These are phyloP conservation scores for Saccharomyces mikatae DNA, from an alignment of 805 yeast genomes.

Conservation along the genomic window DNA sequence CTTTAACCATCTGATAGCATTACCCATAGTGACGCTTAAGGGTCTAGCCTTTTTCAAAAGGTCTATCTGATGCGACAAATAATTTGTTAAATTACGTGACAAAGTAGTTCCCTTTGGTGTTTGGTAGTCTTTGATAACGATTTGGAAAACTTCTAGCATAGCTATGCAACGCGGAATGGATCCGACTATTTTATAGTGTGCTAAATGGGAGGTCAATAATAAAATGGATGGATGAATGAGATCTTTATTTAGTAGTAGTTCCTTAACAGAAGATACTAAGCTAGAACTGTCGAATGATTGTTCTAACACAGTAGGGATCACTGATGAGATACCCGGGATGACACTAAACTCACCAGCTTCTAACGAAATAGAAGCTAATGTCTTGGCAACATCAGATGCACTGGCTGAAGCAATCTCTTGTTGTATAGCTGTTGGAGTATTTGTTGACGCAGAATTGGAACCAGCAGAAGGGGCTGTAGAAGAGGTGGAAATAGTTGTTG, in stretches of 20 bases:
- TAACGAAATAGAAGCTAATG: conserved; percentile 21
- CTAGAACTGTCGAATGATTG: conserved; percentile 22
- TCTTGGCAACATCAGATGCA: conserved; percentile 17
- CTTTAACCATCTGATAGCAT: conserved; percentile 93
- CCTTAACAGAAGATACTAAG: conserved; percentile 26
- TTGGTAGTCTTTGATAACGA: conserved; percentile 66
- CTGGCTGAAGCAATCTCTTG: conserved; percentile 1
- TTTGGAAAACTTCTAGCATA: conserved; percentile 78
- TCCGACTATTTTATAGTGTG: conserved; percentile 82
- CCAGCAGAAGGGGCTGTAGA: conserved; percentile 2
- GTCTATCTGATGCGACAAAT: conserved; percentile 87
- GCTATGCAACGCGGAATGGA: conserved; percentile 78
- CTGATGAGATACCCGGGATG: conserved; percentile 33
- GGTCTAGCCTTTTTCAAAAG: conserved; percentile 87
- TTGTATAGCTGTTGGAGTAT: conserved; percentile 3
- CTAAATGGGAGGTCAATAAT: conserved; percentile 67
- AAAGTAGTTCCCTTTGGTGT: conserved; percentile 83
- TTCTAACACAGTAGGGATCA: conserved; percentile 39
- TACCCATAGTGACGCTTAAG: conserved; percentile 89
- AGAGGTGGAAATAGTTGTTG: conserved; percentile 4
- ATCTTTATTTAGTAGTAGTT: conserved; percentile 30
- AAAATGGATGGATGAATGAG: conserved; percentile 83
- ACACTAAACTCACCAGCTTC: conserved; percentile 26
- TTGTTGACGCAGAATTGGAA: conserved; percentile 3
- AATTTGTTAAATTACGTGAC: conserved; percentile 80